Evolutionary conservation across 2,329 filamentous ascomycete genomes (phyloP), one percentile per base, ranked within the genome.

Genomic region (Chrysosporium keratinophilum): DNA sequence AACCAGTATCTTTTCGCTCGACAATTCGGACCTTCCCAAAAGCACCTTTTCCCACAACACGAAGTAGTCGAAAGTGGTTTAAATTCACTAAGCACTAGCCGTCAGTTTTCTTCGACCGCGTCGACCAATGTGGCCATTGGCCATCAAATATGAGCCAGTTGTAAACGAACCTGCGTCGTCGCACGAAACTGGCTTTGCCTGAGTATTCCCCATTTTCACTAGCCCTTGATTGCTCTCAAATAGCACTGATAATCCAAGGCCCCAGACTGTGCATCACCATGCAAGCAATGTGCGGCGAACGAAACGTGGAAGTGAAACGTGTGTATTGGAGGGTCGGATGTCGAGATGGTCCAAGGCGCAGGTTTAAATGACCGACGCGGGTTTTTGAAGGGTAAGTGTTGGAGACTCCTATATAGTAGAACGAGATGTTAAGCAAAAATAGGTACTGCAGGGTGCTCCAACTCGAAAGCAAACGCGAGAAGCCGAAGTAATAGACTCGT

Each of bases 1-100:
- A 74, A 54, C 84, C 85, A 1, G 89, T 95, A 68, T 98, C 93
- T 73, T 97, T 97, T 62, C 90, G 83, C 77, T 98, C 93, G 66
- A 98, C 93, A 62, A 98, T 98, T 65, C 93, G 86, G 58, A 98
- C 93, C 74, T 98, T 98, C 65, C 93, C 93, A 76, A 98, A 98
- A 54, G 93, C 93, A 65, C 93, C 93, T 71, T 95, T 94, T 61
- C 93, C 93, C 62, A 98, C 93, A 59, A 98, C 93, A 67, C 93
- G 85, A 60, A 97, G 76, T 54, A 98, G 79, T 61, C 91, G 87
- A 72, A 98, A 98, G 73, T 98, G 93, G 67, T 96, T 96, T 63
- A 98, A 83, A 70, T 91, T 97, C 63, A 95, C 93, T 95, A 41
- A n/a, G 37, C 28, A n/a, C 31, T 19, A 31, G 14, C 12, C 23